These are phyloP conservation scores for Rhodotorula toruloides DNA, from an alignment of 768 basidiomycete species.

Conservation along the genomic window DNA sequence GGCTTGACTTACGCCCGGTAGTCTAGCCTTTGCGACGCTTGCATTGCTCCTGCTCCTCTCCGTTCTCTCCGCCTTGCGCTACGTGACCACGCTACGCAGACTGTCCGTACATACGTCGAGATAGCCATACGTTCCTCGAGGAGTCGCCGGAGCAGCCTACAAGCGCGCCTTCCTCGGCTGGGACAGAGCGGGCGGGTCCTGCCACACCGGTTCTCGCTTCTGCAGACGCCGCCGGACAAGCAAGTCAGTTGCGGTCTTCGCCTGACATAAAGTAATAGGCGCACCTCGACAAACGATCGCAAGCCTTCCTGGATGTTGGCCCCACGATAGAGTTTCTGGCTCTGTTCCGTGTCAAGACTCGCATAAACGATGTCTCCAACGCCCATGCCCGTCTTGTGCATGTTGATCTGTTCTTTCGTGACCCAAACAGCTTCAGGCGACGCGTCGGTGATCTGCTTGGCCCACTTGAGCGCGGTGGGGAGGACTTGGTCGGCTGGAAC, in stretches of 20 bases:
- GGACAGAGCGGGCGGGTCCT: constrained; percentile 47
- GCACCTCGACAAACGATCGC: constrained; percentile 13
- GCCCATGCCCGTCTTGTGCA: constrained; percentile 54
- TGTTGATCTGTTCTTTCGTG: constrained; percentile 64
- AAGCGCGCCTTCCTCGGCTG: neutral
- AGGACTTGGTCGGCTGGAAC: constrained; percentile 58
- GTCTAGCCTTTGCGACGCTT: no score
- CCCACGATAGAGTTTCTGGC: constrained; percentile 53
- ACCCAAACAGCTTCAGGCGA: constrained; percentile 75
- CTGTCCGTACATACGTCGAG: no score
- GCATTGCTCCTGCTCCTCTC: no score
- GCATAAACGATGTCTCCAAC: constrained; percentile 54
- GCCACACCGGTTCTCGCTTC: constrained; percentile 57
- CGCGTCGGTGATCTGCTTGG: constrained; percentile 58
- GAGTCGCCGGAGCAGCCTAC: no score
- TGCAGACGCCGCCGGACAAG: constrained; percentile 34
- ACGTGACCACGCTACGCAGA: no score
- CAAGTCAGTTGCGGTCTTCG: neutral
- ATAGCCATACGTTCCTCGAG: no score
- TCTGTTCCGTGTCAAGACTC: constrained; percentile 46
- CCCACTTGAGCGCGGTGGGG: constrained; percentile 59
- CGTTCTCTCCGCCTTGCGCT: no score
- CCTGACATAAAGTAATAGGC: neutral
- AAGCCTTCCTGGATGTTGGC: constrained; percentile 63
- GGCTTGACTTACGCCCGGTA: no score